A percentile compares a stretch with the other conserved stretches of the same genome.
These are phyloP conservation scores for Camelina neglecta DNA, from an alignment of 345 rosid genomes.

Conservation along the genomic window DNA sequence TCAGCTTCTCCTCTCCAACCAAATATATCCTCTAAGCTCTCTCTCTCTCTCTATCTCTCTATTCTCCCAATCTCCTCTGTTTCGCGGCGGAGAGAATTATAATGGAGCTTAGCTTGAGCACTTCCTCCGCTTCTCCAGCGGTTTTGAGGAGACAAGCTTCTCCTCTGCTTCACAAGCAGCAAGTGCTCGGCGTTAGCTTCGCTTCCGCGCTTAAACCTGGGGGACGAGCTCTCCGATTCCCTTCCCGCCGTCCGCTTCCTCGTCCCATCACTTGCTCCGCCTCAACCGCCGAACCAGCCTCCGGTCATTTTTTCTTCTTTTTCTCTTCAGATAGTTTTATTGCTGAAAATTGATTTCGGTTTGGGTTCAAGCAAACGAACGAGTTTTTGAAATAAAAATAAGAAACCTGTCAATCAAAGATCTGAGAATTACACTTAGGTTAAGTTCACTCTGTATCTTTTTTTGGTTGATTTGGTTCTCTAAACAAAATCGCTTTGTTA, in stretches of 20 bases:
- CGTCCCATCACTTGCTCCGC: conserved; percentile 67
- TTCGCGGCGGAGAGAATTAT: conserved; percentile 44
- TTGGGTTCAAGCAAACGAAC: neutral
- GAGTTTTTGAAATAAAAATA: neutral
- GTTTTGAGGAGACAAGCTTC: conserved; percentile 44
- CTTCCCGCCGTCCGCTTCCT: conserved; percentile 41
- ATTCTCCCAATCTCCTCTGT: conserved; percentile 21
- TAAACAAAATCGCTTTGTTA: conserved; percentile 25
- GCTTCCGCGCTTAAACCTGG: conserved; percentile 46
- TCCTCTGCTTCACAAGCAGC: conserved; percentile 47
- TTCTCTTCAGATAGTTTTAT: conserved; percentile 3
- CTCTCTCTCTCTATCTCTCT: neutral
- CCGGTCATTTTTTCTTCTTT: conserved; percentile 49
- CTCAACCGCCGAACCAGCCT: conserved; percentile 55
- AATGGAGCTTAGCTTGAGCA: conserved; percentile 62
- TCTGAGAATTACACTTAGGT: neutral
- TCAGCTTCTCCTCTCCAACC: conserved; percentile 49
- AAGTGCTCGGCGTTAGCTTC: conserved; percentile 51
- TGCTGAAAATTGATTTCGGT: conserved; percentile 26
- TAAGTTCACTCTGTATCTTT: neutral
- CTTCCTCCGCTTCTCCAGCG: conserved; percentile 46
- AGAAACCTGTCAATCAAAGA: neutral
- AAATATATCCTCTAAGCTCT: conserved; percentile 34
- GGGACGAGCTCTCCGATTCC: conserved; percentile 51
- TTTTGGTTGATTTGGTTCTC: conserved; percentile 16